Evolutionary conservation across 2,329 filamentous ascomycete species (phyloP).

Genomic region (Grosmannia serpens): DNA sequence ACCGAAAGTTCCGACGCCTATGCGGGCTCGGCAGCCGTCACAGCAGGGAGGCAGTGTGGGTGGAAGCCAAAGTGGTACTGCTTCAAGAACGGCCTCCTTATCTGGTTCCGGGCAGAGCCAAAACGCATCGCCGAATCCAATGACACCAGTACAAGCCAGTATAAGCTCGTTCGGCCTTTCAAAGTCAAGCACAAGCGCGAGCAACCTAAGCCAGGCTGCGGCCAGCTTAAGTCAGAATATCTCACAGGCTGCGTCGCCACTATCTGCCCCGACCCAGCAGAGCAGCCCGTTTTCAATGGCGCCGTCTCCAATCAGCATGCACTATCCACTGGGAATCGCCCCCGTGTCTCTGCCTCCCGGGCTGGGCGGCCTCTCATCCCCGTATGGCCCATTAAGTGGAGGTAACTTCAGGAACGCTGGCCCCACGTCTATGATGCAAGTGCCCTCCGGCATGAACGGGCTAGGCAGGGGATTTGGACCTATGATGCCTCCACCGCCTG

Average conservation of each 20-base stretch:
- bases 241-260: background rate
- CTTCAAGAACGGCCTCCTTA: conserved; percentile 55
- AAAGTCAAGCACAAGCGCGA: conserved; percentile 13
- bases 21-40: conserved; percentile 63
- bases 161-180: conserved; percentile 50
- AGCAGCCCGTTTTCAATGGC: conserved; percentile 38
- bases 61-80: conserved; percentile 41
- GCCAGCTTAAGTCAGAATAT: background rate
- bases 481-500: conserved; percentile 40
- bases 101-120: conserved; percentile 43
- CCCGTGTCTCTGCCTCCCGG: conserved; percentile 7
- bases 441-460: conserved; percentile 38
- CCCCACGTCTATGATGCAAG: conserved; percentile 41
- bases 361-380: background rate
- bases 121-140: conserved; percentile 46
- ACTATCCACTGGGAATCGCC: conserved; percentile 30
- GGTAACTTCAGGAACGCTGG: conserved; percentile 3
- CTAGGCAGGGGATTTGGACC: conserved; percentile 33
- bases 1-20: conserved; percentile 72
- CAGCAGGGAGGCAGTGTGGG: conserved; percentile 64
- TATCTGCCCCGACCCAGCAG: conserved; percentile 20
- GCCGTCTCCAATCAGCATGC: conserved; percentile 16
- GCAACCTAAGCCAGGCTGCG: conserved; percentile 9
- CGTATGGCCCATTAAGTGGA: background rate
- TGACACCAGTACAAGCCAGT: conserved; percentile 54